phyloP scores from a whole-genome alignment of 2,329 filamentous ascomycete genomes.

The Colletotrichum simmondsii region DNA sequence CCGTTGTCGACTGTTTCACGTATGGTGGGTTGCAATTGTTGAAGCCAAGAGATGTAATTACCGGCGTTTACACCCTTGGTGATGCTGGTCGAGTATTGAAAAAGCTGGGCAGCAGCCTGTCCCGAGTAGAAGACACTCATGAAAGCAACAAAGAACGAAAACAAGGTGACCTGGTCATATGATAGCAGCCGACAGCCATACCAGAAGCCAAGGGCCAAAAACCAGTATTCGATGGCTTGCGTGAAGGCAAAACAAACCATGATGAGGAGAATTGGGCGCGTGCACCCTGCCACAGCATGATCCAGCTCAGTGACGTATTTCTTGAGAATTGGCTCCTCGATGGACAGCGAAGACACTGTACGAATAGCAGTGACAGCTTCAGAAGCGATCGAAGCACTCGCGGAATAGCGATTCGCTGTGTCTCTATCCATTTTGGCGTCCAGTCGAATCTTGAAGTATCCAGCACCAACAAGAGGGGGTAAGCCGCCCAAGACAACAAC shows the following conservation, averaged over 20 bases:
- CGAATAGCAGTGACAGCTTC: constrained; percentile 57
- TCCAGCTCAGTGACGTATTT: constrained; percentile 46
- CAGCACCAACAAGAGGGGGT: constrained; percentile 51
- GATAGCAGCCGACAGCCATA: constrained; percentile 29
- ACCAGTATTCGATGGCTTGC: constrained; percentile 44
- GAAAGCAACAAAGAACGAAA: constrained; percentile 41
- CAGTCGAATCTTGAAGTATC: constrained; percentile 56
- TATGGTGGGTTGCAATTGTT: too few species aligned
- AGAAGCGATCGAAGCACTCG: constrained; percentile 56
- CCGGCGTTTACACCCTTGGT: background rate
- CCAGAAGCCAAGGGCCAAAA: constrained; percentile 50
- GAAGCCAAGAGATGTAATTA: background rate
- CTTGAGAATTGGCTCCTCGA: constrained; percentile 41
- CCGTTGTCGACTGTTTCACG: too few species aligned
- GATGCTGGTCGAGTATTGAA: constrained; percentile 20
- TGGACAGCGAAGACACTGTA: constrained; percentile 53
- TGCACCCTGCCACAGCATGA: constrained; percentile 27
- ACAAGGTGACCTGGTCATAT: constrained; percentile 11
- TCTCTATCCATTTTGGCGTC: constrained; percentile 50
- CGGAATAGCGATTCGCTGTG: constrained; percentile 47
- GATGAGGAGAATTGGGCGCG: constrained; percentile 34
- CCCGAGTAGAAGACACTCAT: constrained; percentile 45
- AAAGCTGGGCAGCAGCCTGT: background rate
- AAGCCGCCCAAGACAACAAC: constrained; percentile 54
- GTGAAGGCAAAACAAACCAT: constrained; percentile 42